A percentile compares a stretch with the other conserved stretches of the same genome.
Evolutionary conservation across 225 moss, liverwort and hornwort species (phyloP).

Genomic region (Rhytidiadelphus loreus): DNA sequence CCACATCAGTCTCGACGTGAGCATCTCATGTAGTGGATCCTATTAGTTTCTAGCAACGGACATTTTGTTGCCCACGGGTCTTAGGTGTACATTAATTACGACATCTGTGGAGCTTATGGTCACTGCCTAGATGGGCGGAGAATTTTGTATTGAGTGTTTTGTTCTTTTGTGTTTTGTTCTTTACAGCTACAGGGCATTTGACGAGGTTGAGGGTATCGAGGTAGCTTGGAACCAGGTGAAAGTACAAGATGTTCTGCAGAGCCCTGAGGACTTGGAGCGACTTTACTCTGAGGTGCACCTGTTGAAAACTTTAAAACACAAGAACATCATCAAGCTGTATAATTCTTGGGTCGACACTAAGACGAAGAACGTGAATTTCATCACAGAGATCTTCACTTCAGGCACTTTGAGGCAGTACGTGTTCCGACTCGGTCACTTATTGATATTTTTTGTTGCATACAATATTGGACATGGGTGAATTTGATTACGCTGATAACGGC

Average conservation of each 20-base stretch:
- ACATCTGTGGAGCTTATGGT: neutral
- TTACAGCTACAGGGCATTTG: conserved; percentile 82
- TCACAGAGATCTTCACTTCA: conserved; percentile 94
- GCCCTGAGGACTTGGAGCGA: conserved; percentile 84
- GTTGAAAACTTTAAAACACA: conserved; percentile 83
- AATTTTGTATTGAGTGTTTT: neutral
- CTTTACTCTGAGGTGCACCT: conserved; percentile 92
- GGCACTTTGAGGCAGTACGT: conserved; percentile 84
- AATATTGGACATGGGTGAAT: neutral
- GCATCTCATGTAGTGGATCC: neutral
- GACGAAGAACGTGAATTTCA: conserved; percentile 93
- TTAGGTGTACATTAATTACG: neutral
- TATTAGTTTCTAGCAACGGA: neutral
- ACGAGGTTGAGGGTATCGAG: conserved; percentile 97
- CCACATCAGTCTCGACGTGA: neutral
- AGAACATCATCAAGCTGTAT: conserved; percentile 92
- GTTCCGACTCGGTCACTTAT: neutral
- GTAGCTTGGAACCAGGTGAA: conserved; percentile 99
- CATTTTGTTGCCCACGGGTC: neutral
- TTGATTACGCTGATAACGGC: neutral
- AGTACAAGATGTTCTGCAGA: conserved; percentile 86
- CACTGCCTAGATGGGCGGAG: neutral
- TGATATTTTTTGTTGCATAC: neutral
- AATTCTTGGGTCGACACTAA: conserved; percentile 98
- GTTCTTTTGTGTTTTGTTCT: neutral